phyloP scores from a whole-genome alignment of 352 stramenopile genomes.

The Hyaloperonospora brassicae region DNA sequence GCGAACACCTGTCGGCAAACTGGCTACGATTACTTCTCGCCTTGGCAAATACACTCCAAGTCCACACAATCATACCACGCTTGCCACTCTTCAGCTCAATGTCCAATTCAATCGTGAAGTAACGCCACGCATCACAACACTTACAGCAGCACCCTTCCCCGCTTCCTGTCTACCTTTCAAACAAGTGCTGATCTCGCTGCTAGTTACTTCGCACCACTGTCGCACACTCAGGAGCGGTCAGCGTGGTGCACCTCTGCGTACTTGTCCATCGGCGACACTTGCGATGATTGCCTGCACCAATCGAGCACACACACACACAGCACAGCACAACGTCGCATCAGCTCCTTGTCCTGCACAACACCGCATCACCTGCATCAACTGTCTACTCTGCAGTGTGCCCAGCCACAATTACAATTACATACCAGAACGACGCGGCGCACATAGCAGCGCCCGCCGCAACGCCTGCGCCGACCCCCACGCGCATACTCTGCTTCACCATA shows the following conservation, averaged over 20 bases:
- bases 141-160: too few species aligned
- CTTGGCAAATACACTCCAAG: too few species aligned
- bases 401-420: constrained; percentile 6
- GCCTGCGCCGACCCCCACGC: constrained; percentile 43
- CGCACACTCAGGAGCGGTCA: constrained; percentile 38
- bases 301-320: background rate
- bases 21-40: too few species aligned
- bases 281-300: constrained; percentile 31
- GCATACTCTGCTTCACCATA: constrained; percentile 71
- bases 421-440: constrained; percentile 63
- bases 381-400: too few species aligned
- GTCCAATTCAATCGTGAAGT: too few species aligned
- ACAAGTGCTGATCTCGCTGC: background rate
- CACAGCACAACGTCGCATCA: constrained; percentile 7
- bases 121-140: too few species aligned
- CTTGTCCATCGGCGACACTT: constrained; percentile 57
- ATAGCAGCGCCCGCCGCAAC: constrained; percentile 39
- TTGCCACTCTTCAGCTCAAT: too few species aligned
- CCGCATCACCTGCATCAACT: too few species aligned
- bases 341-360: background rate
- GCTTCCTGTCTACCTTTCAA: too few species aligned
- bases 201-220: constrained; percentile 1
- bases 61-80: too few species aligned
- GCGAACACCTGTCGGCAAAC: too few species aligned
- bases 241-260: constrained; percentile 43